Evolutionary conservation across 225 moss, liverwort and hornwort species (phyloP), one percentile per base, ranked within the genome.

Genomic region (Asterella californica): DNA sequence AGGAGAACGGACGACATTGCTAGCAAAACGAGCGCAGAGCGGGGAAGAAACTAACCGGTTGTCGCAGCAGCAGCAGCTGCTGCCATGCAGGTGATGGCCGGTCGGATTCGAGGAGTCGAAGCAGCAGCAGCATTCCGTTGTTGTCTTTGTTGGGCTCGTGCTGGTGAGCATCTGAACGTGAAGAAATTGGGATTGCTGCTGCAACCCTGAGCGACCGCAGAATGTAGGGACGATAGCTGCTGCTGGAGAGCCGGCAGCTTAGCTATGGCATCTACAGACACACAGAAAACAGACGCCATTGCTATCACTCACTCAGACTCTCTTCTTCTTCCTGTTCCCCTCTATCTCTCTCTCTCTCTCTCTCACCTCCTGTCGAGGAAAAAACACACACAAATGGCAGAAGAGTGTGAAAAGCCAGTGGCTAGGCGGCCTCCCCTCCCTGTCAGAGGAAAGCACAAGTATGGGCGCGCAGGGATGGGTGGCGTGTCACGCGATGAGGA

Each of bases 261-360:
- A 7, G 82, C 70, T 72, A 82, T 78, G 77, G 85, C 82, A 22
- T 77, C 76, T 7, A 77, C 60, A 24, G 76, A 76, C 59, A 76
- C 34, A 76, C 36, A 77, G 15, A 61, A 61, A 18, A 77, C 62
- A 47, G 77, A 62, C 32, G 77, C 77, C 77, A 77, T 77, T 5
- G 19, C 70, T n/a, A 57, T 63, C 75, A 54, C 54, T 54, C 72
- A 73, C 72, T 42, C 42, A 42, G 4, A 42, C 42, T 42, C 42
- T 42, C 42, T 42, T 42, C 42, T 42, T 42, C 42, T 7, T 42
- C 42, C 42, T 42, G 10, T 52, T 12, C 52, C 52, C 6, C 48
- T 48, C 11, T 48, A 6, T 48, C 48, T 48, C 48, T 11, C 48
- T 52, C 52, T 12, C 1, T 52, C 52, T 6, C 12, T 6, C 52